phyloP scores from a whole-genome alignment of 306 rosid genomes.

The Casuarina cunninghamiana region DNA sequence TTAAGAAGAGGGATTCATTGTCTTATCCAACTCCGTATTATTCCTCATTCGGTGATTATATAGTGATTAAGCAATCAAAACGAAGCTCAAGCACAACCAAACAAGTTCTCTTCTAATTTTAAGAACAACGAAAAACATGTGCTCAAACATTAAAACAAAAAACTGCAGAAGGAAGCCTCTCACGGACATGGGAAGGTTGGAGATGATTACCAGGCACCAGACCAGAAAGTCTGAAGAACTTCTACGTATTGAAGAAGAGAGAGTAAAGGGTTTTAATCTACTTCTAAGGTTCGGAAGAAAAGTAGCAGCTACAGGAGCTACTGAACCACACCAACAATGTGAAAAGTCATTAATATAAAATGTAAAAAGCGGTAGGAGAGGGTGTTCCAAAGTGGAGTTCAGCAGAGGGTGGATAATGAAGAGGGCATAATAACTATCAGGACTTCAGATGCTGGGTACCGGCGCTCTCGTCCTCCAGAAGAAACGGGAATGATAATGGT shows the following conservation, averaged over 20 bases:
- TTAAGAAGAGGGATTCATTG: neutral
- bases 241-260: neutral
- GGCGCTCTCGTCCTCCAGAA: constrained; percentile 30
- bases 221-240: constrained; percentile 14
- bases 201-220: constrained; percentile 37
- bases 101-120: neutral
- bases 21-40: neutral
- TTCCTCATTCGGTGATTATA: neutral
- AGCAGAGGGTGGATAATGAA: constrained; percentile 51
- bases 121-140: neutral
- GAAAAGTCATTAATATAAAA: neutral
- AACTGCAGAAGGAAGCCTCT: neutral
- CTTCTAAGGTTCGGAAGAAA: neutral
- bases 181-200: neutral
- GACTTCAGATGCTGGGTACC: constrained; percentile 1
- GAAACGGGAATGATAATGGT: constrained; percentile 16
- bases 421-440: constrained; percentile 20
- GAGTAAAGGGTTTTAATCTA: constrained; percentile 24
- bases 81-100: neutral
- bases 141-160: neutral
- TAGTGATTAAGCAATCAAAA: neutral
- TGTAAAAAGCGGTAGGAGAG: constrained; percentile 15
- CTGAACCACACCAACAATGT: constrained; percentile 5
- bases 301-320: constrained; percentile 3
- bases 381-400: constrained; percentile 16